Evolutionary conservation across 2,329 filamentous ascomycete genomes (phyloP).

Genomic region (Xylariaceae sp.): DNA sequence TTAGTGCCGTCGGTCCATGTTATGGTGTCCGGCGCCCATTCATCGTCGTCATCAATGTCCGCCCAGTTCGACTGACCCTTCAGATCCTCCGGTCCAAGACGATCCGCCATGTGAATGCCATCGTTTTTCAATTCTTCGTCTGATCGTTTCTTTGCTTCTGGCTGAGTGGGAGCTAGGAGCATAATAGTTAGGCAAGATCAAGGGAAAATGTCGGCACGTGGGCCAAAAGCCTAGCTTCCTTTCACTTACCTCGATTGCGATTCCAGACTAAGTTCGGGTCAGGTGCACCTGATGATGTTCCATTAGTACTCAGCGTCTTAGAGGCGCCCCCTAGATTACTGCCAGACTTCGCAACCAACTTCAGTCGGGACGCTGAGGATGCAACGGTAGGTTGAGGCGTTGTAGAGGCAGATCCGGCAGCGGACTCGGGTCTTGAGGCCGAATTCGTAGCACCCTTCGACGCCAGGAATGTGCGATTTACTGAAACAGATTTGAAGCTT

Average conservation of each 20-base stretch:
- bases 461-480: slow-evolving; percentile 83
- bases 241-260: slow-evolving; percentile 76
- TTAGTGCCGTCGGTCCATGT: slow-evolving; percentile 91
- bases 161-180: slow-evolving; percentile 62
- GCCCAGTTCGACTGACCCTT: slow-evolving; percentile 85
- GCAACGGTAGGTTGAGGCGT: slow-evolving; percentile 54
- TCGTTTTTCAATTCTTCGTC: slow-evolving; percentile 88
- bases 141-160: slow-evolving; percentile 81
- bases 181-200: slow-evolving; percentile 13
- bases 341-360: slow-evolving; percentile 77
- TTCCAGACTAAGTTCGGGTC: slow-evolving; percentile 84
- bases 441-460: slow-evolving; percentile 63
- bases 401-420: slow-evolving; percentile 50
- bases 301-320: slow-evolving; percentile 56
- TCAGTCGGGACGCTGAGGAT: slow-evolving; percentile 65
- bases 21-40: slow-evolving; percentile 84
- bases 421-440: slow-evolving; percentile 56
- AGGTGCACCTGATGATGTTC: slow-evolving; percentile 65
- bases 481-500: slow-evolving; percentile 83
- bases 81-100: slow-evolving; percentile 75
- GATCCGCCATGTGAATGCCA: slow-evolving; percentile 82
- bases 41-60: slow-evolving; percentile 87
- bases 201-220: slow-evolving; percentile 7
- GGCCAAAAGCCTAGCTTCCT: slow-evolving; percentile 5
- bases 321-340: slow-evolving; percentile 62